Percentiles rank a stretch among this genome's conserved stretches.
Evolutionary conservation across 179 eudicot species (phyloP).

Genomic region (Beta corolliflora): DNA sequence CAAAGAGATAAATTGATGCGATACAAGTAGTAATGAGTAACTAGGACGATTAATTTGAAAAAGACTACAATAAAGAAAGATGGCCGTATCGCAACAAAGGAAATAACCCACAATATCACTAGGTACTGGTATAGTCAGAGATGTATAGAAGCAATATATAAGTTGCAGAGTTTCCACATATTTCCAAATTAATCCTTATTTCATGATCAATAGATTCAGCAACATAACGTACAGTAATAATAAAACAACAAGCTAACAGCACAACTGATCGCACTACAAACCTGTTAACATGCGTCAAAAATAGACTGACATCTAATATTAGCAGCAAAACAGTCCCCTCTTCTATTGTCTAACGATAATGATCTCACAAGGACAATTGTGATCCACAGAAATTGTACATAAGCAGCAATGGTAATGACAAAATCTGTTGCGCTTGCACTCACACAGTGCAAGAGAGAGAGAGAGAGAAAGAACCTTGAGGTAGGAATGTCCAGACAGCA

Average conservation of each 20-base stretch:
- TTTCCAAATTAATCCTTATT: not conserved
- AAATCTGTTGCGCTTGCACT: not conserved
- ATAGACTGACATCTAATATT: not conserved
- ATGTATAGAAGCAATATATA: too few relatives aligned
- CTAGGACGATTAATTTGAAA: not conserved
- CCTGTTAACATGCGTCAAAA: not conserved
- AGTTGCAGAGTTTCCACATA: not conserved
- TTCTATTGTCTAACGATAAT: not conserved
- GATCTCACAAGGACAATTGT: not conserved
- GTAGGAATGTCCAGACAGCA: constrained; percentile 89
- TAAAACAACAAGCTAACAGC: not conserved
- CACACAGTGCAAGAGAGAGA: not conserved
- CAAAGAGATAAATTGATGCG: not conserved
- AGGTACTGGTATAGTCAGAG: too few relatives aligned
- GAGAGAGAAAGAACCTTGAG: constrained; percentile 56
- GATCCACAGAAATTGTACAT: not conserved
- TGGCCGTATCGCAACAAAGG: not conserved
- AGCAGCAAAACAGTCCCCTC: not conserved
- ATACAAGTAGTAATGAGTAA: not conserved
- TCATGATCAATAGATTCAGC: not conserved
- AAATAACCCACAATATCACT: not conserved
- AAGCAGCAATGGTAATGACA: not conserved
- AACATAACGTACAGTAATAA: not conserved
- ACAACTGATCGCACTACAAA: not conserved
- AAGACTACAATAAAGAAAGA: not conserved